phyloP scores from a whole-genome alignment of 768 basidiomycete genomes.

The Glaciozyma martinii region DNA sequence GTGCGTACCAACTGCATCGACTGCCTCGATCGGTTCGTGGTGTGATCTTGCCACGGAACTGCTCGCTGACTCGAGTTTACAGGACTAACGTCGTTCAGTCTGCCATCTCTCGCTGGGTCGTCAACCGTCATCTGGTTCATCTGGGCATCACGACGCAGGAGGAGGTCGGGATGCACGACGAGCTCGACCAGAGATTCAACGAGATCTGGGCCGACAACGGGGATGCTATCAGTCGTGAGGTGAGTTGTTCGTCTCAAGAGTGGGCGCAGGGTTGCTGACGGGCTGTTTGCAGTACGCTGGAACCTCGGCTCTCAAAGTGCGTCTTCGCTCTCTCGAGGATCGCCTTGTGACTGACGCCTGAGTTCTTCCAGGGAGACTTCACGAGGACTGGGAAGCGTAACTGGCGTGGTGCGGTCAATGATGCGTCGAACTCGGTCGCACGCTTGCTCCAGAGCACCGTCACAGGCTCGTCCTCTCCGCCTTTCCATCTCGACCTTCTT shows the following conservation, averaged over 20 bases:
- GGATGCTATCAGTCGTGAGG: conserved; percentile 69
- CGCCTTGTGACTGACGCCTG: background rate
- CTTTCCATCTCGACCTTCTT: background rate
- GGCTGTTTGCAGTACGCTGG: conserved; percentile 51
- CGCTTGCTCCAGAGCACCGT: conserved; percentile 53
- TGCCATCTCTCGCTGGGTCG: conserved; percentile 75
- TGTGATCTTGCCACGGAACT: too few species aligned
- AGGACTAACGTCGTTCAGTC: conserved; percentile 45
- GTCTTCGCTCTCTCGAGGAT: background rate
- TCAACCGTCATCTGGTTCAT: conserved; percentile 45
- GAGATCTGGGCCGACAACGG: conserved; percentile 99
- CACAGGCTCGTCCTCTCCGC: conserved; percentile 51
- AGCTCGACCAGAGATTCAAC: conserved; percentile 67
- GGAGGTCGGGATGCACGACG: conserved; percentile 52
- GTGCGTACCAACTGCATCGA: conserved; percentile 33
- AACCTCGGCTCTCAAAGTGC: conserved; percentile 83
- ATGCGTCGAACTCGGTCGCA: conserved; percentile 88
- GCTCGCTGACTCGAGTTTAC: background rate
- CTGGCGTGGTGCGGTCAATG: conserved; percentile 64
- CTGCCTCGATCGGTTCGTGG: conserved; percentile 27
- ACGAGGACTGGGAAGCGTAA: conserved; percentile 86
- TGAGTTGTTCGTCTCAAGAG: conserved; percentile 55
- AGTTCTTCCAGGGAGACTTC: conserved; percentile 34
- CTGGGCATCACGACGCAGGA: conserved; percentile 54
- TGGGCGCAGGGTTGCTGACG: background rate